A percentile compares a stretch with the other conserved stretches of the same genome.
These are phyloP conservation scores for Dendrocalamus latiflorus DNA, from an alignment of 202 grass and related monocot genomes.

Conservation along the genomic window DNA sequence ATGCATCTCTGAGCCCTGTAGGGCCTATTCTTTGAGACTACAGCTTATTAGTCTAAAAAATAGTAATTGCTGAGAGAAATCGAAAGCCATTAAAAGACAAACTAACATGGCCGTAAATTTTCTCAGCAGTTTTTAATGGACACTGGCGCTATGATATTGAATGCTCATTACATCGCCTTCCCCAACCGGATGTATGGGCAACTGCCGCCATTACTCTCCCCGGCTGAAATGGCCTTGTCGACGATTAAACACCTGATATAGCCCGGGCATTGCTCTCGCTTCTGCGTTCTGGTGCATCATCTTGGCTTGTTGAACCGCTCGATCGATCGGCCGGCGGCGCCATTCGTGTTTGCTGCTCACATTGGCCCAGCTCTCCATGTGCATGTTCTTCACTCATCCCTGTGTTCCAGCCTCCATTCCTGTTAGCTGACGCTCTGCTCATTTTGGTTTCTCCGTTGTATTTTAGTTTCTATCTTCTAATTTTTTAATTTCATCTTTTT, in stretches of 20 bases:
- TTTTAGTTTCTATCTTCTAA: no score
- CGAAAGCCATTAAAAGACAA: no score
- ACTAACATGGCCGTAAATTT: neutral
- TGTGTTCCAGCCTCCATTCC: neutral
- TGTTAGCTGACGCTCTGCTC: no score
- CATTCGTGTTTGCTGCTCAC: neutral
- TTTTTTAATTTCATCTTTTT: no score
- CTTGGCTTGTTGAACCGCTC: neutral
- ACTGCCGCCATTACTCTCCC: neutral
- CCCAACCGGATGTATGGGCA: neutral
- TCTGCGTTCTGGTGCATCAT: neutral
- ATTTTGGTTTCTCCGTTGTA: no score
- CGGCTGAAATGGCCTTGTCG: neutral
- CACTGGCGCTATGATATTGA: neutral
- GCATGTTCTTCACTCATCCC: neutral
- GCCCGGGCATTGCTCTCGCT: neutral
- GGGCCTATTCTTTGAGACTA: no score
- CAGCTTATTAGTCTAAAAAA: no score
- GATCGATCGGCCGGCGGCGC: neutral
- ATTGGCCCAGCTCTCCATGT: neutral
- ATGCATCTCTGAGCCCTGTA: no score
- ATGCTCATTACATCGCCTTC: neutral
- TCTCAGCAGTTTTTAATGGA: neutral
- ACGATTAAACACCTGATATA: neutral
- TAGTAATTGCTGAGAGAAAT: no score